phyloP scores from a whole-genome alignment of 805 yeast species.

The Metschnikowia hibisci region DNA sequence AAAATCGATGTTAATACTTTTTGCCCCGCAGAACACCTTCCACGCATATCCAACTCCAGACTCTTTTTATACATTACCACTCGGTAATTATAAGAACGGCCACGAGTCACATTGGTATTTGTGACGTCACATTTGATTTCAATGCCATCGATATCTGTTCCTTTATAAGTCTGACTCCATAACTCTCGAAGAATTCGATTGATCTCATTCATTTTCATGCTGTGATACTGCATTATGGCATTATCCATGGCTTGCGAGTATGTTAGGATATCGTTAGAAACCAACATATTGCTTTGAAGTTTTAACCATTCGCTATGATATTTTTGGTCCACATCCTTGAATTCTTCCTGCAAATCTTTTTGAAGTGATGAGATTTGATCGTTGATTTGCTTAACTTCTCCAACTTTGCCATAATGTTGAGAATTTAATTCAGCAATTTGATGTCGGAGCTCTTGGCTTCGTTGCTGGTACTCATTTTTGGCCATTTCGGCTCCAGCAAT shows the following conservation, averaged over 20 bases:
- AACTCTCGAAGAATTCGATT: conserved; percentile 83
- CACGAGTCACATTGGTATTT: conserved; percentile 40
- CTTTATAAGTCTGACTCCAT: conserved; percentile 92
- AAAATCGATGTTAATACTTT: conserved; percentile 89
- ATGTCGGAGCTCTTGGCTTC: conserved; percentile 48
- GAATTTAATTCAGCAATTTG: conserved; percentile 55
- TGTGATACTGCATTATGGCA: conserved; percentile 91
- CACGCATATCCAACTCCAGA: conserved; percentile 94
- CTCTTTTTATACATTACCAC: conserved; percentile 94
- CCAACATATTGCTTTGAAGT: conserved; percentile 69
- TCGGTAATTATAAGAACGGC: conserved; percentile 79
- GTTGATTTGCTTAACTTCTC: conserved; percentile 80
- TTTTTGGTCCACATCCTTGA: conserved; percentile 55
- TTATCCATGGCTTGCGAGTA: conserved; percentile 84
- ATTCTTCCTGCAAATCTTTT: conserved; percentile 66
- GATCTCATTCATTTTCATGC: conserved; percentile 87
- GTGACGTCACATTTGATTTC: conserved; percentile 74
- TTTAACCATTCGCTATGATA: conserved; percentile 71
- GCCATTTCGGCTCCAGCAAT: conserved; percentile 55
- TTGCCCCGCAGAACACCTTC: conserved; percentile 97
- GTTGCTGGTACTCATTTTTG: conserved; percentile 57
- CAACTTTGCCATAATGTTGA: conserved; percentile 67
- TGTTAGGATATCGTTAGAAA: conserved; percentile 75
- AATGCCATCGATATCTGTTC: conserved; percentile 92
- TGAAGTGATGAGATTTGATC: conserved; percentile 59